phyloP scores from a whole-genome alignment of 2,329 filamentous ascomycete species.

The Neonectria punicea region DNA sequence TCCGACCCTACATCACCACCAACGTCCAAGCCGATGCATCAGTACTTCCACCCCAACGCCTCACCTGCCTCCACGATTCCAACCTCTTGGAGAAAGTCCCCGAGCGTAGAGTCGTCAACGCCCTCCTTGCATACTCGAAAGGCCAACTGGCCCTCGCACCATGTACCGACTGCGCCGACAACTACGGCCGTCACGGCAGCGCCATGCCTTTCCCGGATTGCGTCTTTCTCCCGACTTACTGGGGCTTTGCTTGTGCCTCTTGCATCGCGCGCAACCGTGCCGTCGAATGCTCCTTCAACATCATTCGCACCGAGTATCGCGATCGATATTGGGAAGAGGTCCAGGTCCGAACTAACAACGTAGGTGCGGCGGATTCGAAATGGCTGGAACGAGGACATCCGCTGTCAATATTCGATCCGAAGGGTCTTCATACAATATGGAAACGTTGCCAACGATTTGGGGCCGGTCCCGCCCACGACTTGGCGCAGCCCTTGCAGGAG shows the following conservation, averaged over 20 bases:
- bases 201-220: constrained; percentile 7
- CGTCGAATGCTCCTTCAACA: background rate
- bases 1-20: background rate
- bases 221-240: constrained; percentile 4
- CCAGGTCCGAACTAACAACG: no score
- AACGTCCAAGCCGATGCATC: background rate
- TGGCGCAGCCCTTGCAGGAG: background rate
- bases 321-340: no score
- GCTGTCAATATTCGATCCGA: background rate
- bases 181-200: no score
- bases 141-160: no score
- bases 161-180: no score
- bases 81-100: constrained; percentile 1
- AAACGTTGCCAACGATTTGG: no score
- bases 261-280: background rate
- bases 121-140: constrained; percentile 7
- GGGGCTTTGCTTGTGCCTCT: constrained; percentile 2
- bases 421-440: no score
- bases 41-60: background rate
- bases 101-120: background rate
- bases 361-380: no score
- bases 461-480: no score
- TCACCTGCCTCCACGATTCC: background rate
- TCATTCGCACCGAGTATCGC: no score
- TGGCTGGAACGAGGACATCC: no score